Evolutionary conservation across 306 rosid species (phyloP).

Genomic region (Styphnolobium japonicum): DNA sequence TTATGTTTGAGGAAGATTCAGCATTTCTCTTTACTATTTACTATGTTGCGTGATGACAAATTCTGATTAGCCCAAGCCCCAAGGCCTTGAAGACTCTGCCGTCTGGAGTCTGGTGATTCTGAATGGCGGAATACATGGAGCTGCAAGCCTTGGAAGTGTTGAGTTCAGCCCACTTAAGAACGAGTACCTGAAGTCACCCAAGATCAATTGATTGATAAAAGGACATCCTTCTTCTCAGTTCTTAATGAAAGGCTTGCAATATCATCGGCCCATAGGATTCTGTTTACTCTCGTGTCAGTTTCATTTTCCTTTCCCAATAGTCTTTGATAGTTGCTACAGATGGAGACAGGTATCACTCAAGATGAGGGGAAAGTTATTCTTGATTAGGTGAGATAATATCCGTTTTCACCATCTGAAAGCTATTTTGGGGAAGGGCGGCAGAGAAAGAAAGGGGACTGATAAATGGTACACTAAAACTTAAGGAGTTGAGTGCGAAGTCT

Average conservation of each 20-base stretch:
- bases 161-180: neutral
- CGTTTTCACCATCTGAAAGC: neutral
- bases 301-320: neutral
- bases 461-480: neutral
- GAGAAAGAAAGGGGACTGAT: neutral
- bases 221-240: neutral
- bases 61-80: too few species aligned
- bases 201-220: neutral
- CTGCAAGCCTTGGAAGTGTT: neutral
- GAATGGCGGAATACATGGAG: neutral
- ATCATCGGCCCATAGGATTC: neutral
- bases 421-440: neutral
- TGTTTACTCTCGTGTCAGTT: neutral
- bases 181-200: neutral
- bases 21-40: too few species aligned
- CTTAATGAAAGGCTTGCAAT: neutral
- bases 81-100: neutral
- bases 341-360: neutral
- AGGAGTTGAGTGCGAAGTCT: neutral
- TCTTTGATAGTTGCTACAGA: neutral
- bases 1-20: too few species aligned
- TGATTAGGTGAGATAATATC: neutral
- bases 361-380: neutral
- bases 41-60: too few species aligned
- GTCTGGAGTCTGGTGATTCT: neutral